Evolutionary conservation across 768 basidiomycete genomes (phyloP), one percentile per base, ranked within the genome.

Genomic region (Boletus rubropictus): DNA sequence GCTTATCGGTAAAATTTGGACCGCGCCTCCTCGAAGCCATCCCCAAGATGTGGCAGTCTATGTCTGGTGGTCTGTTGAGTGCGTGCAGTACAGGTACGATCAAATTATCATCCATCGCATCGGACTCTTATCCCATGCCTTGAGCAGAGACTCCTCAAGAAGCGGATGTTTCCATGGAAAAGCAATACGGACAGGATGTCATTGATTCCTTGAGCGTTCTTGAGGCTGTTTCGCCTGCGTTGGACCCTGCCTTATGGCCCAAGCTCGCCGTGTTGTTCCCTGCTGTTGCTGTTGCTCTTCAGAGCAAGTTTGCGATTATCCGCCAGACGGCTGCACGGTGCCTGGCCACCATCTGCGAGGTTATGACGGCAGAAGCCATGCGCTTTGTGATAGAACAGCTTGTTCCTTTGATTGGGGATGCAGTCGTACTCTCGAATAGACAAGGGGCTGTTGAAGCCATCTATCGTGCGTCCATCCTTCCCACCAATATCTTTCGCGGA

Each of bases 1-100:
- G 88, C 50, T 69, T 99, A 25, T 90, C 92, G 2, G 62, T 68
- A 3, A 79, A 77, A 51, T 96, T 98, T 54, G 92, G 88, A 0
- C 62, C 79, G 2, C 69, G 68, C 12, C 70, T 98, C 25, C 69
- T 98, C 29, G 77, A 83, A 0, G 74, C 79, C 28, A 80, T 98
- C n/a, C 95, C 96, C 2, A 90, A 81, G 54, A 87, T 97, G 77
- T 98, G 95, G 94, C 82, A 86, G 40, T 91, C 88, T 5, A 90
- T 96, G 81, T 82, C 82, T 12, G 84, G 84, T 20, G 84, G 88
- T 20, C 63, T 96, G 31, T 56, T 86, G 37, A 79, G 77, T 44
- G 78, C 82, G 20, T 92, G 85, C 53, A 69, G 73, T 34, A 63
- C 74, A 29, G 82, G 92, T 92, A 63, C 36, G 80, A 32, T 12